phyloP scores from a whole-genome alignment of 2,329 filamentous ascomycete genomes.

The Beauveria brongniartii region DNA sequence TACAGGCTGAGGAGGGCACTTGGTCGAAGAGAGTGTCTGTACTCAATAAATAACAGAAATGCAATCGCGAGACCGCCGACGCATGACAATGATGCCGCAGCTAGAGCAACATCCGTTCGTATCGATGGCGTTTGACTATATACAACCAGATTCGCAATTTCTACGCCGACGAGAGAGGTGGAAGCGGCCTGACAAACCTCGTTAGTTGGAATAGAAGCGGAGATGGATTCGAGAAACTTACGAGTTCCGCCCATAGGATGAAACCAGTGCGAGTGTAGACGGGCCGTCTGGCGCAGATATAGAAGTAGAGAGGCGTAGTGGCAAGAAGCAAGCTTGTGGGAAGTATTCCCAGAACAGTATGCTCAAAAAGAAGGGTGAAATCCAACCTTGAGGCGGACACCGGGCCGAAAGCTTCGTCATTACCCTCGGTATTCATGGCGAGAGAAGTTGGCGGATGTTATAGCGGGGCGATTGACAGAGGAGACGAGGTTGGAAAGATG shows the following conservation, averaged over 20 bases:
- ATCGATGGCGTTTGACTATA: background rate
- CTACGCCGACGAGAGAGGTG: background rate
- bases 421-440: too few relatives aligned
- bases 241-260: background rate
- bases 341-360: background rate
- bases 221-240: background rate
- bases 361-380: background rate
- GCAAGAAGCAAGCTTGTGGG: constrained; percentile 1
- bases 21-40: background rate
- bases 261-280: background rate
- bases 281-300: background rate
- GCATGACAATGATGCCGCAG: background rate
- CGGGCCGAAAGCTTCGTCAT: too few relatives aligned
- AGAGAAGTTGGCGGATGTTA: too few relatives aligned
- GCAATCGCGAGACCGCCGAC: background rate
- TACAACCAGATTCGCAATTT: background rate
- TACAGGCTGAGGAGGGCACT: background rate
- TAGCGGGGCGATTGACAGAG: too few relatives aligned
- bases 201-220: background rate
- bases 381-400: background rate
- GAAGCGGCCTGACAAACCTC: too few relatives aligned
- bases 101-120: background rate
- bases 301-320: background rate
- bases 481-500: too few relatives aligned
- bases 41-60: background rate